Percentiles rank a stretch among this genome's conserved stretches.
Evolutionary conservation across 441 rosid species (phyloP).

Genomic region (Croton setiger): DNA sequence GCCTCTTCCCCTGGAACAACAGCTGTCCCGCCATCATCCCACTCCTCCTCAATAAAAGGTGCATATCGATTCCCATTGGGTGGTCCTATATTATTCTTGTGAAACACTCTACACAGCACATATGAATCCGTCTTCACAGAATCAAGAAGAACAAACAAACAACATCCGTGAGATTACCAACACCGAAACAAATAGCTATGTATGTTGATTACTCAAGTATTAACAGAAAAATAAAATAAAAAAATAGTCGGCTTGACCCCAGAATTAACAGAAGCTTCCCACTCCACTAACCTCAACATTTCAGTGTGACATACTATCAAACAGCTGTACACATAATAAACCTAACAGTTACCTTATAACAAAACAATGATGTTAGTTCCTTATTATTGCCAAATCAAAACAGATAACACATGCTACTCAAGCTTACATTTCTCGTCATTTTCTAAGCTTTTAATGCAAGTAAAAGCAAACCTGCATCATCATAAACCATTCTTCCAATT

Average conservation of each 20-base stretch:
- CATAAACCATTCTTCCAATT: conserved; percentile 4
- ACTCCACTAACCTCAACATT: neutral
- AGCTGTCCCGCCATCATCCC: conserved; percentile 58
- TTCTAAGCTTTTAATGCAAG: neutral
- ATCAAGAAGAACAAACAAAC: conserved; percentile 18
- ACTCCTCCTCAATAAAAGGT: conserved; percentile 85
- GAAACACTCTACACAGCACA: conserved; percentile 87
- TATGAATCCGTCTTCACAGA: conserved; percentile 54
- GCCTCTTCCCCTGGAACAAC: conserved; percentile 66
- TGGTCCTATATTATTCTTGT: conserved; percentile 87
- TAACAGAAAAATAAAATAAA: neutral
- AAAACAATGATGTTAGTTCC: neutral
- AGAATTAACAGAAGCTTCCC: neutral
- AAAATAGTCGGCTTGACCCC: neutral
- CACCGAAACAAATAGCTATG: conserved; percentile 1
- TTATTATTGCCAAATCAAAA: neutral
- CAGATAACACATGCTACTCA: conserved; percentile 9
- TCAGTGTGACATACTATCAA: neutral
- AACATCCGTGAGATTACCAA: conserved; percentile 16
- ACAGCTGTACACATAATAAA: neutral
- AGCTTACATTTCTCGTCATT: neutral
- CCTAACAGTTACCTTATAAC: neutral
- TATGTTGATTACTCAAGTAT: conserved; percentile 9
- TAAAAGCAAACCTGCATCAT: conserved; percentile 1
- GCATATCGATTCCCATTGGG: conserved; percentile 90